phyloP scores from a whole-genome alignment of 257 asterid genomes.

The Fraxinus pennsylvanica region DNA sequence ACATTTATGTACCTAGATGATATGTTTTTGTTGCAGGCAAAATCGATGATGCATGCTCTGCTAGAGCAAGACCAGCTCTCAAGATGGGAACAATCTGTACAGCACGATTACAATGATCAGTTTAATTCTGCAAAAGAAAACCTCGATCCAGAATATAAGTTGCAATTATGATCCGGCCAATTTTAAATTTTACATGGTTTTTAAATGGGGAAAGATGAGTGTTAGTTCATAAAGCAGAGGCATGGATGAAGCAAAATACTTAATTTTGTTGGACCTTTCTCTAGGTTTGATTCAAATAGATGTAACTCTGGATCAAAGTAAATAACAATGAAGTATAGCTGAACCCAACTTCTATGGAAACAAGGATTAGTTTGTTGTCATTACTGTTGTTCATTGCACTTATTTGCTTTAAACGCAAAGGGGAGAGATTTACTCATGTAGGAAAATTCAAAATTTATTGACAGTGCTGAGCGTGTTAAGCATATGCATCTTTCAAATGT shows the following conservation, averaged over 20 bases:
- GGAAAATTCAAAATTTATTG: not conserved
- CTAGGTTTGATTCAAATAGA: not conserved
- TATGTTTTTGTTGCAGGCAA: conserved; percentile 80
- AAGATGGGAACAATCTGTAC: conserved; percentile 89
- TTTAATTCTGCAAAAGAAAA: conserved; percentile 8
- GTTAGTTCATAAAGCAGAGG: not conserved
- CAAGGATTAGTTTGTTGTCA: not conserved
- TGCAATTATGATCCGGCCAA: not conserved
- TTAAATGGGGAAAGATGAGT: not conserved
- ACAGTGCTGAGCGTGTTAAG: not conserved
- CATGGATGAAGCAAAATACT: not conserved
- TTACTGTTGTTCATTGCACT: not conserved
- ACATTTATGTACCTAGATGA: conserved; percentile 69
- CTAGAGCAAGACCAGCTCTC: conserved; percentile 99
- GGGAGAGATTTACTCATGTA: not conserved
- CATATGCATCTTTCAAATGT: not conserved
- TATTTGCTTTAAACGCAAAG: not conserved
- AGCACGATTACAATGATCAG: conserved; percentile 21
- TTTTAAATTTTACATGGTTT: not conserved
- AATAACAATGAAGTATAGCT: not conserved
- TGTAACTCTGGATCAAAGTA: not conserved
- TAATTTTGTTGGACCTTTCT: not conserved
- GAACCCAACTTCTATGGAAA: not conserved
- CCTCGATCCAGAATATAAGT: conserved; percentile 6
- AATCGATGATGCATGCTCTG: conserved; percentile 87